Conservation (phyloP, 495 filamentous ascomycete species). For the Penicillium parvum region DNA sequence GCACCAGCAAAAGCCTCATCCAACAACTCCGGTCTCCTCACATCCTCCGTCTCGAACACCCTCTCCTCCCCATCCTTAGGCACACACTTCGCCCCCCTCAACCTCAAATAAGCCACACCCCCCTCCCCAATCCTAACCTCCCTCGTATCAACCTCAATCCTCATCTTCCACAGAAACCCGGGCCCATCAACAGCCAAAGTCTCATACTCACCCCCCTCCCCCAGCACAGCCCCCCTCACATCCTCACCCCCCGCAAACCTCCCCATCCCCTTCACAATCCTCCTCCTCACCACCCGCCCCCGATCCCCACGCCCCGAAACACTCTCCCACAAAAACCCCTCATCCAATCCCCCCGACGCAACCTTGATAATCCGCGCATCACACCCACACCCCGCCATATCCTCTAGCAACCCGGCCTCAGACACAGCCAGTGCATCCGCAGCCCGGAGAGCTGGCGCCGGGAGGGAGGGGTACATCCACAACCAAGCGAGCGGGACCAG, state of each 20-base stretch:
- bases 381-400: slow-evolving; percentile 73
- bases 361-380: slow-evolving; percentile 92
- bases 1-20: slow-evolving; percentile 38
- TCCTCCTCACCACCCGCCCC: slow-evolving; percentile 43
- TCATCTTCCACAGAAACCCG: slow-evolving; percentile 59
- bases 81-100: slow-evolving; percentile 55
- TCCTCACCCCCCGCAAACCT: slow-evolving; percentile 59
- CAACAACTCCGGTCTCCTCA: slow-evolving; percentile 42
- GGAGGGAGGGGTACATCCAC: slow-evolving; percentile 84
- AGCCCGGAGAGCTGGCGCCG: slow-evolving; percentile 29
- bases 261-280: slow-evolving; percentile 58
- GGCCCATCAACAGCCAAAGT: slow-evolving; percentile 85
- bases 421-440: slow-evolving; percentile 23
- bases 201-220: slow-evolving; percentile 96
- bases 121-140: slow-evolving; percentile 60
- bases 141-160: slow-evolving; percentile 59
- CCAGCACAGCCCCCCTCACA: slow-evolving; percentile 63
- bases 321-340: slow-evolving; percentile 77
- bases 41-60: slow-evolving; percentile 33
- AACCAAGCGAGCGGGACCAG: slow-evolving; percentile 78
- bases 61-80: slow-evolving; percentile 38
- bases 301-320: slow-evolving; percentile 43
- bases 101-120: slow-evolving; percentile 61
- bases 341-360: slow-evolving; percentile 83
- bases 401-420: slow-evolving; percentile 57